Evolutionary conservation across 2,329 filamentous ascomycete species (phyloP), one percentile per base, ranked within the genome.

Genomic region (Fusarium sp.): DNA sequence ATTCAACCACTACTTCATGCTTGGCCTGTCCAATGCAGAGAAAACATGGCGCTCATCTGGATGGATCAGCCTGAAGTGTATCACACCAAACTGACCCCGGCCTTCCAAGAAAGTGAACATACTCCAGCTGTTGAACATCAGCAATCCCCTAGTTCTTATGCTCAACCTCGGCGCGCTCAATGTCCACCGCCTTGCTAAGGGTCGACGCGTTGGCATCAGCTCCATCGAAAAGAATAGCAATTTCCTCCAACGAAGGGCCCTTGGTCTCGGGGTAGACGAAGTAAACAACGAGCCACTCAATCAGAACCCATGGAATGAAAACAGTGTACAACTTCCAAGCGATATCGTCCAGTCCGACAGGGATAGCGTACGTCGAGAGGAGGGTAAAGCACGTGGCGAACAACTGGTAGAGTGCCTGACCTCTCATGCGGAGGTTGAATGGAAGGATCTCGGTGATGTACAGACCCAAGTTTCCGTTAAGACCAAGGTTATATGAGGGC

Each of bases 371-470:
- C 0, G 62, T 74, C 3, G 66, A 68, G 40, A 69, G 68, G 47
- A 73, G 66, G 5, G 66, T 68, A 14, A 38, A 52, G 54, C 1
- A 30, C 59, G 15, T 66, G 14, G 65, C 62, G 4, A 63, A 65
- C 25, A 73, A 35, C 14, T 71, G 68, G 0, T 59, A 66, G 8
- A 71, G 17, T 6, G 68, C 69, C 4, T 69, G 60, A 15, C 72
- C 72, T 3, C 66, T 60, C 2, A 71, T 71, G 11, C 71, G 68
- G 9, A 74, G 68, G 2, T 57, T 25, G 33, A 69, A 74, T 3
- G 72, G 78, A 54, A 75, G 74, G 37, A 81, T 78, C 62, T 81
- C 79, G 20, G 73, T 69, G 2, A 68, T 69, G 20, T 79, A 65
- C 27, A 9, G 54, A 66, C 25, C 69, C 68, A 15, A 20, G 25